These are phyloP conservation scores for Volvariella volvacea DNA, from an alignment of 1,284 basidiomycete species.

Conservation along the genomic window DNA sequence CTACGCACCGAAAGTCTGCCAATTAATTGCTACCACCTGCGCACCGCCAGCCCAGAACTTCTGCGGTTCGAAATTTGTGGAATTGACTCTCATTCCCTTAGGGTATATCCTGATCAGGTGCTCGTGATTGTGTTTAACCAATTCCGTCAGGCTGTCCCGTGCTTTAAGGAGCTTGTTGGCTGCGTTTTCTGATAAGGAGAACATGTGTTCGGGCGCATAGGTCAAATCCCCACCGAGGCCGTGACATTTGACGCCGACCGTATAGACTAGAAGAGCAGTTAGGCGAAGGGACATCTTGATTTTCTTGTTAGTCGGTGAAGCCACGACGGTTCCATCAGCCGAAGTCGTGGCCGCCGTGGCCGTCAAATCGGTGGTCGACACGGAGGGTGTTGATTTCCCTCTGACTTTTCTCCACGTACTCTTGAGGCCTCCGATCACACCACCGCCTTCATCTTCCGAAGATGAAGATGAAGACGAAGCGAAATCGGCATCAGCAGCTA, in stretches of 20 bases:
- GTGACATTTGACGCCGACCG: slow-evolving; percentile 91
- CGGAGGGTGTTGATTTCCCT: slow-evolving; percentile 11
- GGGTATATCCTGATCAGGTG: slow-evolving; percentile 92
- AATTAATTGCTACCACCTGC: slow-evolving; percentile 96
- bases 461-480: slow-evolving; percentile 31
- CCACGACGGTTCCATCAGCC: not conserved
- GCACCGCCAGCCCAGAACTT: slow-evolving; percentile 87
- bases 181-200: slow-evolving; percentile 89
- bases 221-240: slow-evolving; percentile 88
- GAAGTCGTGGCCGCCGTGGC: not conserved
- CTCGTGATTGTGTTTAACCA: slow-evolving; percentile 84
- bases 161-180: slow-evolving; percentile 59
- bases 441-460: slow-evolving; percentile 10
- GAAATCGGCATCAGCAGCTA: not conserved
- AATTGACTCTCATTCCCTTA: slow-evolving; percentile 74
- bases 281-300: slow-evolving; percentile 72
- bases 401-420: slow-evolving; percentile 19
- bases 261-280: slow-evolving; percentile 83
- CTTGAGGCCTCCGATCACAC: slow-evolving; percentile 18
- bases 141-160: slow-evolving; percentile 46
- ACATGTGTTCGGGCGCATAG: slow-evolving; percentile 87
- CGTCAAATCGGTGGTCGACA: not conserved
- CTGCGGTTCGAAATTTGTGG: slow-evolving; percentile 88
- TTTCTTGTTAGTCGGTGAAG: slow-evolving; percentile 4
- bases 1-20: slow-evolving; percentile 86